Evolutionary conservation across 2,329 filamentous ascomycete genomes (phyloP).

Genomic region (Colletotrichum australisinense): DNA sequence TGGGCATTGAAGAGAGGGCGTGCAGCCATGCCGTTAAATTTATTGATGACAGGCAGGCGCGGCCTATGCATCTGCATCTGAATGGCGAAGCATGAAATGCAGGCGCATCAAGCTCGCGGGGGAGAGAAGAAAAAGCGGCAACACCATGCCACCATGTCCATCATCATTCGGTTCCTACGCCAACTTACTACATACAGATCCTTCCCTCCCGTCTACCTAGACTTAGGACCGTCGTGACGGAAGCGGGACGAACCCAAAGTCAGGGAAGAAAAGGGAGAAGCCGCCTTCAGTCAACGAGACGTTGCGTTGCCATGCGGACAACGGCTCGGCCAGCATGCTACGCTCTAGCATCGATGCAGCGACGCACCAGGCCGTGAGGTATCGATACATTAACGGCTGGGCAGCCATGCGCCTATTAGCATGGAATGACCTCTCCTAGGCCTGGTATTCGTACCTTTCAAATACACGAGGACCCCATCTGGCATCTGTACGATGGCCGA

Average conservation of each 20-base stretch:
- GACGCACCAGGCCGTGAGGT: constrained; percentile 37
- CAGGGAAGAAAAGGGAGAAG: not conserved
- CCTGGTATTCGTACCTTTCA: constrained; percentile 36
- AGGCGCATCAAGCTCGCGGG: constrained; percentile 4
- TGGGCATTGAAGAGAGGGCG: not conserved
- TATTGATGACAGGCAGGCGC: constrained; percentile 10
- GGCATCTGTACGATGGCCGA: constrained; percentile 34
- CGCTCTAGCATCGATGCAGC: constrained; percentile 1
- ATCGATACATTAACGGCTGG: constrained; percentile 49
- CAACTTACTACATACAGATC: not conserved
- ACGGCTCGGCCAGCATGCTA: constrained; percentile 22
- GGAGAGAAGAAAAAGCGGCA: not conserved
- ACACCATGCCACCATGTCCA: not conserved
- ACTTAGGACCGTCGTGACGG: not conserved
- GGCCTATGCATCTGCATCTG: constrained; percentile 6
- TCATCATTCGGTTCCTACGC: not conserved
- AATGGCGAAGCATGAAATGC: constrained; percentile 14
- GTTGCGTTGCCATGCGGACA: constrained; percentile 28
- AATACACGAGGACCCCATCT: constrained; percentile 19
- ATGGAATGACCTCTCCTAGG: constrained; percentile 8
- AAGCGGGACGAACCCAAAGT: constrained; percentile 8
- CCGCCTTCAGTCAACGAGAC: constrained; percentile 4
- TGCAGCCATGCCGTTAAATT: not conserved
- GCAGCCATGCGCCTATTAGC: constrained; percentile 49
- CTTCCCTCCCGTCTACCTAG: not conserved